Evolutionary conservation across 2,329 filamentous ascomycete genomes (phyloP).

Genomic region (Ceratocystis papillata): DNA sequence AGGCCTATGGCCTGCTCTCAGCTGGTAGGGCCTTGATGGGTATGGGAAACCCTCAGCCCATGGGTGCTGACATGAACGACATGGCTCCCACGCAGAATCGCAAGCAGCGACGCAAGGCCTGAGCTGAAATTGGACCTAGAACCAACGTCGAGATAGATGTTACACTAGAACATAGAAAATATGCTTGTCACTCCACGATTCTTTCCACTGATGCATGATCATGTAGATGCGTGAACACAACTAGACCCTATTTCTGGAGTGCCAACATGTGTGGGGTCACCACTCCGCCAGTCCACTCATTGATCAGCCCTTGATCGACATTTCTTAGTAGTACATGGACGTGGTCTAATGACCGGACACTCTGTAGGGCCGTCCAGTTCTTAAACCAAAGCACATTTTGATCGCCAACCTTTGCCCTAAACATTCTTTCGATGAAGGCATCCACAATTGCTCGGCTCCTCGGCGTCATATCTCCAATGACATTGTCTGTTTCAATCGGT

Average conservation of each 20-base stretch:
- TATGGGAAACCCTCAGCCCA: conserved; percentile 29
- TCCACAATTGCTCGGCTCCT: conserved; percentile 54
- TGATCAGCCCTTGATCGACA: conserved; percentile 41
- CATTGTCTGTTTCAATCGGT: conserved; percentile 57
- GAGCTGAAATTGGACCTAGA: conserved; percentile 28
- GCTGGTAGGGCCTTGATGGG: conserved; percentile 42
- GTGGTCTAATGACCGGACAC: conserved; percentile 76
- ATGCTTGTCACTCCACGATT: background rate
- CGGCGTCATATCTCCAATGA: conserved; percentile 60
- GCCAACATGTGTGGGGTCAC: conserved; percentile 17
- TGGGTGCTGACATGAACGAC: conserved; percentile 29
- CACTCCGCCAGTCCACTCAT: conserved; percentile 39
- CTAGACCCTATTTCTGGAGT: background rate
- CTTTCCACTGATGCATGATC: background rate
- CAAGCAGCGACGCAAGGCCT: conserved; percentile 44
- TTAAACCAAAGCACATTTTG: conserved; percentile 75
- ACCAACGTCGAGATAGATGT: background rate
- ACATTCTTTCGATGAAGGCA: conserved; percentile 59
- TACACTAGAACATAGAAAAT: background rate
- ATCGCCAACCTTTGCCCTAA: conserved; percentile 47
- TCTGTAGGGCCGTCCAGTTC: conserved; percentile 85
- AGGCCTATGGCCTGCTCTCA: conserved; percentile 44
- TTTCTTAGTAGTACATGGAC: conserved; percentile 64
- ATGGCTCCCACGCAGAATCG: conserved; percentile 37
- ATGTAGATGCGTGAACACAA: conserved; percentile 12